Evolutionary conservation across 495 filamentous ascomycete genomes (phyloP), one percentile per base, ranked within the genome.

Genomic region (Trichoderma reesei): DNA sequence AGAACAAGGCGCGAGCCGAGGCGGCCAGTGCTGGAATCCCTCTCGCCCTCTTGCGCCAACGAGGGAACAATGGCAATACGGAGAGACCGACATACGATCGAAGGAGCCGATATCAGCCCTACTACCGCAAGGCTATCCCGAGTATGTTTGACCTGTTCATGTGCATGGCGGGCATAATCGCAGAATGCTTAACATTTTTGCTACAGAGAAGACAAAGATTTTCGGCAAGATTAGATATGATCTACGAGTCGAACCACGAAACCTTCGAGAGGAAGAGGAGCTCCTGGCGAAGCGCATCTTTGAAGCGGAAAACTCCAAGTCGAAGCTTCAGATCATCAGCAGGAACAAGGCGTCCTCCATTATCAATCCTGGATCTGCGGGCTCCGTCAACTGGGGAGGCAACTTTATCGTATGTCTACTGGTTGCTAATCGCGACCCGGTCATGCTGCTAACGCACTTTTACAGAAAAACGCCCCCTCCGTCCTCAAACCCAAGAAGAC

Each of bases 101-200:
- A 34, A 86, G 84, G 60, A 84, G 82, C 71, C 81, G 81, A 65
- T 85, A 83, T 70, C 82, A 86, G 64, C 86, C 88, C 14, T 91
- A 87, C 69, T 82, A 85, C 65, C 82, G 86, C 59, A 90, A 88
- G 72, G 87, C 89, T 9, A 87, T 96, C 69, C 91, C 92, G 31
- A 96, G 91, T 92, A 74, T 67, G 85, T 36, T 80, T 68, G 67
- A 26, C 26, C 26, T 54, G 39, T 44, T 26, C 59, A 38, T 20
- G 59, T 41, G 48, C 42, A 48, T 2, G 26, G 37, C 41, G 18
- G 36, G 8, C 7, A n/a, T 48, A 3, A 0, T 48, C 7, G 14
- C 4, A 18, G 16, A n/a, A 39, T 9, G 20, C 44, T 63, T 60
- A 63, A 26, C 26, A 6, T 6, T 41, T 11, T 60, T 61, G 36